Conservation (phyloP, 805 yeast genomes). For the Yamadazyma endophytica region DNA sequence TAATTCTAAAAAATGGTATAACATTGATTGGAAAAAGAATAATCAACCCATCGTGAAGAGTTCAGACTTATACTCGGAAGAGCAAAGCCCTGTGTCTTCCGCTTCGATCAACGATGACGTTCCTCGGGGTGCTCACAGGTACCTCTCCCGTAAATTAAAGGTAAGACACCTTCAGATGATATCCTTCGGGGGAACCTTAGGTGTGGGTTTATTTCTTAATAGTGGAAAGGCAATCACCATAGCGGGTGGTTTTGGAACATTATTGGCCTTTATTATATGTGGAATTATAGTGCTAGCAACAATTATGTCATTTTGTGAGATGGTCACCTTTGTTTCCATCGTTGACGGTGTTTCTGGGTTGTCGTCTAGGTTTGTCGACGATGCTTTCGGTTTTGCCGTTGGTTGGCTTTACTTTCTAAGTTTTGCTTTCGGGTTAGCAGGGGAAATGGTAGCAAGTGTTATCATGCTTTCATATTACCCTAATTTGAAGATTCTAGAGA, state of each 20-base stretch:
- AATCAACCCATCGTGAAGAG: slow-evolving; percentile 4
- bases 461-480: slow-evolving; percentile 71
- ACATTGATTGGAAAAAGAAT: slow-evolving; percentile 9
- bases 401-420: slow-evolving; percentile 75
- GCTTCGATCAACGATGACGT: slow-evolving; percentile 7
- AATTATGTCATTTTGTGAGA: slow-evolving; percentile 73
- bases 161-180: slow-evolving; percentile 73
- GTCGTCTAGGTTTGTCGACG: slow-evolving; percentile 71
- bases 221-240: slow-evolving; percentile 70
- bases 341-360: slow-evolving; percentile 76
- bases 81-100: slow-evolving; percentile 5
- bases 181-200: slow-evolving; percentile 74
- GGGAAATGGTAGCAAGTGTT: slow-evolving; percentile 77
- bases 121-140: slow-evolving; percentile 6
- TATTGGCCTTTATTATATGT: slow-evolving; percentile 60
- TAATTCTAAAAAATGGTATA: slow-evolving; percentile 12
- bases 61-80: slow-evolving; percentile 4
- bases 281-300: slow-evolving; percentile 67
- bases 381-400: slow-evolving; percentile 69
- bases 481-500: slow-evolving; percentile 46
- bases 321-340: slow-evolving; percentile 75
- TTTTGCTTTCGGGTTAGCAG: slow-evolving; percentile 68
- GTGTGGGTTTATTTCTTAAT: slow-evolving; percentile 68
- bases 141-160: slow-evolving; percentile 54
- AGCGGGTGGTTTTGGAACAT: slow-evolving; percentile 75